phyloP scores from a whole-genome alignment of 1,284 basidiomycete genomes.

The Ustilago crameri region DNA sequence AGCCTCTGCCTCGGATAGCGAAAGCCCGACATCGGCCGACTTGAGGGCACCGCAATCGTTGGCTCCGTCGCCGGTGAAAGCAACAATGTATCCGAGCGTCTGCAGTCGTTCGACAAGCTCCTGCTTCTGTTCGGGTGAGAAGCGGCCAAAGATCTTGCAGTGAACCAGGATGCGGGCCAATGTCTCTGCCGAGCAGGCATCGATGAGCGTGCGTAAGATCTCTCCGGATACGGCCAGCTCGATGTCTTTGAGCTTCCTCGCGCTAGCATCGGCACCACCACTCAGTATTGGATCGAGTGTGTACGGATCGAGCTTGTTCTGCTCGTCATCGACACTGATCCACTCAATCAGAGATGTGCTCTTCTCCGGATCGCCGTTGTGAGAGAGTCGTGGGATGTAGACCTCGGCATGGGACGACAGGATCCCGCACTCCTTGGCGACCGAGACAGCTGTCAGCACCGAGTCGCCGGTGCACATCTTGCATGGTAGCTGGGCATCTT shows the following conservation, averaged over 20 bases:
- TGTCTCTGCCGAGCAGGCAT: conserved; percentile 39
- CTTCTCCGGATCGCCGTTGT: background rate
- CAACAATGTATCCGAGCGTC: conserved; percentile 33
- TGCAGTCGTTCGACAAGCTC: conserved; percentile 53
- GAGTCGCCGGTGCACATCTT: conserved; percentile 59
- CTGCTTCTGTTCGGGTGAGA: conserved; percentile 55
- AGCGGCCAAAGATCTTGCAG: conserved; percentile 47
- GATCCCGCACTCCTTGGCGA: conserved; percentile 48
- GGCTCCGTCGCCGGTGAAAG: conserved; percentile 50
- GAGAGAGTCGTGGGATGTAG: conserved; percentile 28
- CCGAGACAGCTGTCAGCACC: conserved; percentile 47
- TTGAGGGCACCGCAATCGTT: conserved; percentile 56
- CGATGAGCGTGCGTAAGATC: conserved; percentile 27
- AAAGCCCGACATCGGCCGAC: conserved; percentile 53
- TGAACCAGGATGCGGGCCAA: conserved; percentile 40
- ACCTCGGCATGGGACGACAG: conserved; percentile 25
- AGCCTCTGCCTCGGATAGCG: conserved; percentile 50
- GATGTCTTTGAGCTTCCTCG: conserved; percentile 21
- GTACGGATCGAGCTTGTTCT: conserved; percentile 38
- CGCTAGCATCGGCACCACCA: background rate
- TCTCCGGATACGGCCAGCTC: conserved; percentile 54
- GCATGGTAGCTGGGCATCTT: conserved; percentile 41
- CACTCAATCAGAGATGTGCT: conserved; percentile 33
- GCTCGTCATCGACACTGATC: conserved; percentile 36
- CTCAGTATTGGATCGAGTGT: conserved; percentile 29